These are phyloP conservation scores for Collybiopsis luxurians DNA, from an alignment of 768 basidiomycete species.

Conservation along the genomic window DNA sequence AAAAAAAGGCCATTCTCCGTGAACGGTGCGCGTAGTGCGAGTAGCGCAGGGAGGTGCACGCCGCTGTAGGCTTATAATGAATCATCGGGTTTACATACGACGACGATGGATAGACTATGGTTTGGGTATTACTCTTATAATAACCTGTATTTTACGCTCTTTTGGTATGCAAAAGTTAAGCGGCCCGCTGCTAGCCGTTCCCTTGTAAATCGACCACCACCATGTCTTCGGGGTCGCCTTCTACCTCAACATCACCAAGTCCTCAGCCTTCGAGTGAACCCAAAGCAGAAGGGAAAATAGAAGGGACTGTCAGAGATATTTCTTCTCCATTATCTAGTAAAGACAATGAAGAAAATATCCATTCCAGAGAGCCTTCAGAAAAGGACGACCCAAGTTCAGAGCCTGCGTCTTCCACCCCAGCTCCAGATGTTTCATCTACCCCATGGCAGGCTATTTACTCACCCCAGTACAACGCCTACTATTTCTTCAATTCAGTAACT, in stretches of 20 bases:
- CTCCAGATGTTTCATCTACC: constrained; percentile 11
- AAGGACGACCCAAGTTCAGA: constrained; percentile 7
- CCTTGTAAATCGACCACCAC: neutral
- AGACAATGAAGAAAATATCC: constrained; percentile 1
- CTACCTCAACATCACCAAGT: constrained; percentile 1
- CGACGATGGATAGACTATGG: neutral
- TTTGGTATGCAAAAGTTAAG: neutral
- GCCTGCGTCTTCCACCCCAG: constrained; percentile 2
- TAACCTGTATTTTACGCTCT: neutral
- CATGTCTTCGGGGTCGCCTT: constrained; percentile 1
- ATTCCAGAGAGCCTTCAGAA: neutral
- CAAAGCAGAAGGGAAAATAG: neutral
- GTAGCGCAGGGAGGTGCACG: neutral
- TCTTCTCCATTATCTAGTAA: neutral
- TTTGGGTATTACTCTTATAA: neutral
- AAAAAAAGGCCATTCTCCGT: too few species aligned
- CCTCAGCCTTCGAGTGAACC: neutral
- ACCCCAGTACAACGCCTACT: constrained; percentile 75
- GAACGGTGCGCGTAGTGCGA: neutral
- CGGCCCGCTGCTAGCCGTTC: neutral
- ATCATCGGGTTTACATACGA: too few species aligned
- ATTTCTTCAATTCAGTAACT: constrained; percentile 77
- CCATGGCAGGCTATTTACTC: constrained; percentile 85
- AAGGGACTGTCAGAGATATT: neutral
- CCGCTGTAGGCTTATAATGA: neutral